Conservation (phyloP, 371 early-diverging fungal species). For the Umbelopsis sp. region DNA sequence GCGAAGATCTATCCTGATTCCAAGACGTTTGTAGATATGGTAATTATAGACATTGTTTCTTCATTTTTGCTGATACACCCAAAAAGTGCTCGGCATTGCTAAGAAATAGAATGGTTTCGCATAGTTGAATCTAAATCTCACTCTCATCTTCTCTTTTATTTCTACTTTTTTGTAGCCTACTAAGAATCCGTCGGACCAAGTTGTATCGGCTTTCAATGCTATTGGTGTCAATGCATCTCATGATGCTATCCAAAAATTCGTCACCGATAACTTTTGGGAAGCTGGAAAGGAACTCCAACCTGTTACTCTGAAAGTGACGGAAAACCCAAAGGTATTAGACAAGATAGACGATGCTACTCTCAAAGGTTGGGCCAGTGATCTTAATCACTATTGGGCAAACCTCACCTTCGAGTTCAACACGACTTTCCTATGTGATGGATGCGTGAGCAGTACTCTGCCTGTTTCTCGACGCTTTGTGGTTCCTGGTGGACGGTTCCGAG, state of each 20-base stretch:
- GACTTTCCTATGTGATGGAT: constrained; percentile 55
- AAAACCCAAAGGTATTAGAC: constrained; percentile 50
- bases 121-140: too few relatives aligned
- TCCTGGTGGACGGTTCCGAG: constrained; percentile 91
- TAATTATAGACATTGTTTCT: constrained; percentile 20
- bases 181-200: constrained; percentile 52
- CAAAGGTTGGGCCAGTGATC: constrained; percentile 48
- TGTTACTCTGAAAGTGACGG: constrained; percentile 26
- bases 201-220: constrained; percentile 55
- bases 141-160: neutral
- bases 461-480: constrained; percentile 74
- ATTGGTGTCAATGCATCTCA: constrained; percentile 53
- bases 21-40: constrained; percentile 73
- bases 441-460: constrained; percentile 56
- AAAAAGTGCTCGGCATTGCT: too few relatives aligned
- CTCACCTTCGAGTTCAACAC: constrained; percentile 58
- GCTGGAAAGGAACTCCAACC: constrained; percentile 50
- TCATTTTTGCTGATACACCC: too few relatives aligned
- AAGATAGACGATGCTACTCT: constrained; percentile 53
- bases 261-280: constrained; percentile 60
- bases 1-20: constrained; percentile 66
- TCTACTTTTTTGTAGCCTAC: constrained; percentile 52
- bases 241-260: constrained; percentile 51
- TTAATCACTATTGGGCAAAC: constrained; percentile 66
- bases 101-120: too few relatives aligned